These are phyloP conservation scores for Aschersonia sp. DNA, from an alignment of 2,329 filamentous ascomycete genomes.

Conservation along the genomic window DNA sequence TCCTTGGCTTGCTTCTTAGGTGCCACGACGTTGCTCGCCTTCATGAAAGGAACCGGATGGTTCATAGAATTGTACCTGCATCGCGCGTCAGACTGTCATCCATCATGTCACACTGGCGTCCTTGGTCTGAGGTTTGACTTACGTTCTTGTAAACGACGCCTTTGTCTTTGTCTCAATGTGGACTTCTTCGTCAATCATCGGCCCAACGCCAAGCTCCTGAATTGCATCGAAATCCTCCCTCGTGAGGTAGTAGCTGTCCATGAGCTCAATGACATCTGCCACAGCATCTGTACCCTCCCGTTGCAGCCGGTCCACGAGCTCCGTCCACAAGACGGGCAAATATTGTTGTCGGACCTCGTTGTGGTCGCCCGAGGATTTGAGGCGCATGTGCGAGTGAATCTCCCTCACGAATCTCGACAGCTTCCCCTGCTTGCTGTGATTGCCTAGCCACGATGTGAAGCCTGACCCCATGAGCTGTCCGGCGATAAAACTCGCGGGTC, in stretches of 20 bases:
- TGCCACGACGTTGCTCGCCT: conserved; percentile 61
- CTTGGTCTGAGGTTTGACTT: conserved; percentile 23
- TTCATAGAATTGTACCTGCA: conserved; percentile 68
- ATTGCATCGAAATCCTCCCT: conserved; percentile 91
- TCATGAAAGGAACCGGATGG: conserved; percentile 93
- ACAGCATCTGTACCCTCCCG: conserved; percentile 70
- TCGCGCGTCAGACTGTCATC: too few species aligned
- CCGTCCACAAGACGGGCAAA: conserved; percentile 73
- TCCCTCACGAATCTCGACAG: conserved; percentile 75
- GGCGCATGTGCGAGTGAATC: conserved; percentile 92
- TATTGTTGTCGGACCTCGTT: conserved; percentile 94
- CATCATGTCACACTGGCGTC: too few species aligned
- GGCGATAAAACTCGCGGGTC: conserved; percentile 74
- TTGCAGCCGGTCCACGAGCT: conserved; percentile 60
- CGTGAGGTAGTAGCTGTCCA: conserved; percentile 95
- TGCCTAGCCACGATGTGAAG: conserved; percentile 89
- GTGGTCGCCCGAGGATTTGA: conserved; percentile 77
- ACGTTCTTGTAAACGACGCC: conserved; percentile 76
- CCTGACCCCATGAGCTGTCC: conserved; percentile 60
- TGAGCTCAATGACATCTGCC: conserved; percentile 73
- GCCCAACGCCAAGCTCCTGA: conserved; percentile 77
- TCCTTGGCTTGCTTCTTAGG: conserved; percentile 60
- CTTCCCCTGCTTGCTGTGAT: conserved; percentile 76
- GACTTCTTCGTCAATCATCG: conserved; percentile 60
- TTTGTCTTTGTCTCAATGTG: conserved; percentile 79